Conservation (phyloP, 108 stramenopile species). For the Mayamaea pseudoterrestris region DNA sequence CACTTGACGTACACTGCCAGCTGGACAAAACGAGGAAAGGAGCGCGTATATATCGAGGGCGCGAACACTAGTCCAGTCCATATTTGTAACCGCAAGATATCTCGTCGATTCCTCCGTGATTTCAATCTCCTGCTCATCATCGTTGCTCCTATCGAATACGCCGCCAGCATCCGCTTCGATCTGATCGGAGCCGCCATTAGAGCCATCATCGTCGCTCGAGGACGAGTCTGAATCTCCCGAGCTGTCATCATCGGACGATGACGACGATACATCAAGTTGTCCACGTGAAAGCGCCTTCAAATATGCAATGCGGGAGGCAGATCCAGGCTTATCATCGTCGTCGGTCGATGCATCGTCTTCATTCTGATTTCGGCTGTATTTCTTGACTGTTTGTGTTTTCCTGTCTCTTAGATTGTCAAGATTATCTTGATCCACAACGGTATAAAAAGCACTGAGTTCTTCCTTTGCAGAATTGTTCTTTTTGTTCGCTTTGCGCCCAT, state of each 20-base stretch:
- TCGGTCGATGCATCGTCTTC: conserved; percentile 4
- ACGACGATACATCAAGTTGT: conserved; percentile 63
- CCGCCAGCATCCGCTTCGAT: too few relatives aligned
- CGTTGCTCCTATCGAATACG: too few relatives aligned
- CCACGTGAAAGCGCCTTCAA: conserved; percentile 88
- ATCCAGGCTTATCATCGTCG: conserved; percentile 21
- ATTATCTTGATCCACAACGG: conserved; percentile 21
- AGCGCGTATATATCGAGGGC: conserved; percentile 84
- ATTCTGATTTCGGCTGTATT: conserved; percentile 3
- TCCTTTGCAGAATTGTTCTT: conserved; percentile 17
- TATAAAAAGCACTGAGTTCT: conserved; percentile 48
- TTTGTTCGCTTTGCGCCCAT: conserved; percentile 48
- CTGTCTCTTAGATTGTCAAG: conserved; percentile 7
- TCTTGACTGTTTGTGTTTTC: conserved; percentile 16
- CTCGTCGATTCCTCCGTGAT: conserved; percentile 41
- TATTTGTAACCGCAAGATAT: conserved; percentile 70
- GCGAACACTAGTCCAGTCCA: conserved; percentile 87
- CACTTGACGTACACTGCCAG: conserved; percentile 58
- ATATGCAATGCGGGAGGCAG: conserved; percentile 83
- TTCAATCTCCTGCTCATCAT: conserved; percentile 36
- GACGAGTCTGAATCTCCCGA: conserved; percentile 25
- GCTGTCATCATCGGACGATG: conserved; percentile 31
- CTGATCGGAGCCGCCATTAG: conserved; percentile 64
- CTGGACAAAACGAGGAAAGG: conserved; percentile 75
- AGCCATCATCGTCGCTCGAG: conserved; percentile 40